Conservation (phyloP, 106 monocot species). For the Dendrobium chrysotoxum region DNA sequence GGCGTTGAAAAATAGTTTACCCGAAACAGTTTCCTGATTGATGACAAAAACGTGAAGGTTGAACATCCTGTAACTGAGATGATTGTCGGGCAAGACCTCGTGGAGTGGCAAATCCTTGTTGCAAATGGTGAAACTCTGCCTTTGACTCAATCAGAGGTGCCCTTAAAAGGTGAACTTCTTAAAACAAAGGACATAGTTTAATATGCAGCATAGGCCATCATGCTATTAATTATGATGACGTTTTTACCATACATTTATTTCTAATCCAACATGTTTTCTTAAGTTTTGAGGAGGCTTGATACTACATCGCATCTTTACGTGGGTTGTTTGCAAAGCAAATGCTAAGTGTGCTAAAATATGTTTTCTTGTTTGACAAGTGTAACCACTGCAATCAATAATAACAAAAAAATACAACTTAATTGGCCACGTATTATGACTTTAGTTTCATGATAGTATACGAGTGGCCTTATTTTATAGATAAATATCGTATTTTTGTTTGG, state of each 20-base stretch:
- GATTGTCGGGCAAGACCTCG: slow-evolving; percentile 98
- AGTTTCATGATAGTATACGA: too few species aligned
- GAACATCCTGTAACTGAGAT: slow-evolving; percentile 99
- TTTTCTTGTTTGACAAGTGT: background rate
- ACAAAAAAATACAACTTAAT: background rate
- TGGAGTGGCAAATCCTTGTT: slow-evolving; percentile 99
- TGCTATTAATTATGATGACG: slow-evolving; percentile 1
- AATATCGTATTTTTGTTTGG: too few species aligned
- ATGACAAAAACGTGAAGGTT: slow-evolving; percentile 51
- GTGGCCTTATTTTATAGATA: too few species aligned
- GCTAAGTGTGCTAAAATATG: background rate
- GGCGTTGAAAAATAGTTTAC: slow-evolving; percentile 6
- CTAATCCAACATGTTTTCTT: background rate
- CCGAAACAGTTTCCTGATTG: slow-evolving; percentile 4
- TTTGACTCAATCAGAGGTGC: slow-evolving; percentile 71
- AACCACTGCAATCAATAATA: background rate
- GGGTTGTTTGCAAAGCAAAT: background rate
- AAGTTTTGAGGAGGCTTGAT: background rate
- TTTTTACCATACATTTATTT: background rate
- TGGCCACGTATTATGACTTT: too few species aligned
- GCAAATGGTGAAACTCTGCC: slow-evolving; percentile 98
- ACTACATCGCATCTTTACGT: background rate
- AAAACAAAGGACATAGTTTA: background rate
- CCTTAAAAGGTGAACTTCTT: slow-evolving; percentile 61
- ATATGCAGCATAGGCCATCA: background rate